Evolutionary conservation across 768 basidiomycete species (phyloP), one percentile per base, ranked within the genome.

Genomic region (Naganishia onofrii): DNA sequence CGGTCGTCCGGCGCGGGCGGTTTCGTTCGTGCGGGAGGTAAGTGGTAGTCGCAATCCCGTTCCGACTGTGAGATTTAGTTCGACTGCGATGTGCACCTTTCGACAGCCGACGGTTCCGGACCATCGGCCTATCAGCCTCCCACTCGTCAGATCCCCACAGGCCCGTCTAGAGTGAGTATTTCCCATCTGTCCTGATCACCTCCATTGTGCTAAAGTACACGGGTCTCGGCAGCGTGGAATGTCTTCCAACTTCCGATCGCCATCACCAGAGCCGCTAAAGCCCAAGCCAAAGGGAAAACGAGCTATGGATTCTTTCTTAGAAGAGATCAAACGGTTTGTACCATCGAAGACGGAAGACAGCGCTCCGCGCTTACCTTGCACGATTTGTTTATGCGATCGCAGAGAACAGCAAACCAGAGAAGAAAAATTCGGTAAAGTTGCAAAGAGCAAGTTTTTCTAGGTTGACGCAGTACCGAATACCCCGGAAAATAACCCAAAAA

Each of bases 301-400:
- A 63, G 92, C 91, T 0, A 98, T 98, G 92, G 94, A 97, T 81
- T 82, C 89, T 1, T 99, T 98, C 79, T 83, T 99, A 63, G 93
- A 96, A 76, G 93, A 99, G 83, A 92, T 99, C 70, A 98, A 98
- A 83, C 87, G 87, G 95, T 63, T 17, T 42, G 60, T 44, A 51
- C 5, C 23, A n/a, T 6, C 13, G 1, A 90, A 56, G 26, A 84
- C 73, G 36, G 31, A 26, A 29, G 36, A 17, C 36, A 19, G 8
- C 57, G 48, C 48, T n/a, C 13, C 48, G 4, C 23, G 32, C 60
- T 34, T 31, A 70, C 64, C 34, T 12, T 36, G 12, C 34, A 4
- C 12, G 34, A 12, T 55, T 26, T 76, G 67, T 73, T 19, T 51
- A 2, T 75, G 97, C 95, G 2, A 17, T 51, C 13, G 6, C n/a